Percentiles rank a stretch among this genome's conserved stretches.
Conservation (phyloP, 768 basidiomycete species). For the Amanita inopinata region DNA sequence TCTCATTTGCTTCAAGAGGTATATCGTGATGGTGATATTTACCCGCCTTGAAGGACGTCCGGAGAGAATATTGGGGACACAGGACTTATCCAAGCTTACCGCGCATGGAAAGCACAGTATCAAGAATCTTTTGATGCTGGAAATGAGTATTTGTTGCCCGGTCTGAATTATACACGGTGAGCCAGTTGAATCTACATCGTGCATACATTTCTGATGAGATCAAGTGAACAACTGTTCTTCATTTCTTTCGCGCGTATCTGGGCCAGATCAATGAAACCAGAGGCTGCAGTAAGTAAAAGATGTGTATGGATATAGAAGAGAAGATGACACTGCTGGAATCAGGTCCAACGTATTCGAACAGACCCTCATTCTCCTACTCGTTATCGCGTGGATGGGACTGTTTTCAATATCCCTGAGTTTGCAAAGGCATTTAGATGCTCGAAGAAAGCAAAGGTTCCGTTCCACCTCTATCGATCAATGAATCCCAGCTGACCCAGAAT, state of each 20-base stretch:
- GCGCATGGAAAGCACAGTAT: conserved; percentile 84
- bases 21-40: conserved; percentile 5
- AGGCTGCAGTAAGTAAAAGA: conserved; percentile 48
- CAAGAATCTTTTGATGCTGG: conserved; percentile 45
- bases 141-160: conserved; percentile 71
- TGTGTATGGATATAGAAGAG: neutral
- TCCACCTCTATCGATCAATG: neutral
- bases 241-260: conserved; percentile 84
- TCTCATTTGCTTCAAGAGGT: neutral
- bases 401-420: conserved; percentile 83
- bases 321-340: conserved; percentile 1
- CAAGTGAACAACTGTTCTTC: conserved; percentile 90
- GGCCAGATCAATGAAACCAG: conserved; percentile 74
- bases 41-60: conserved; percentile 49
- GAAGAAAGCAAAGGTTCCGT: conserved; percentile 57
- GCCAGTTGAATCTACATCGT: conserved; percentile 7
- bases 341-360: conserved; percentile 73
- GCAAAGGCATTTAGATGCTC: conserved; percentile 82
- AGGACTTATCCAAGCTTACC: conserved; percentile 76
- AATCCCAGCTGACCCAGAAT: conserved; percentile 1
- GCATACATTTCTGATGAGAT: conserved; percentile 5
- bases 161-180: conserved; percentile 65
- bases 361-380: conserved; percentile 83
- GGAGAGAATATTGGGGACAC: conserved; percentile 90
- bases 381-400: conserved; percentile 79